A percentile compares a stretch with the other conserved stretches of the same genome.
These are phyloP conservation scores for Phytophthora foliorum DNA, from an alignment of 352 stramenopile genomes.

Conservation along the genomic window DNA sequence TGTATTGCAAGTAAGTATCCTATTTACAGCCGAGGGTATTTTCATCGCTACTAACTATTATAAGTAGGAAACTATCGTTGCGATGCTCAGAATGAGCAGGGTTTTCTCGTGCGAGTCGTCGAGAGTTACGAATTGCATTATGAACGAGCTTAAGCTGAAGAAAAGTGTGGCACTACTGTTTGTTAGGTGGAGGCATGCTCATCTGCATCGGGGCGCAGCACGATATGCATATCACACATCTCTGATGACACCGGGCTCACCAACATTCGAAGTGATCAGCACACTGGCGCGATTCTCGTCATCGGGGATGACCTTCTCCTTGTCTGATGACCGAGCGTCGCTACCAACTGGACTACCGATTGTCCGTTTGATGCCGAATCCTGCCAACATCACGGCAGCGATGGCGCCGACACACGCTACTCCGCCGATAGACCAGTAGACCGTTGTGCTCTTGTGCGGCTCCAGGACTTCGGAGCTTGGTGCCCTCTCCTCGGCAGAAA, in stretches of 20 bases:
- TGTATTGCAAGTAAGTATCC: background rate
- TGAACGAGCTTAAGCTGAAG: conserved; percentile 15
- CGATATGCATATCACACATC: conserved; percentile 23
- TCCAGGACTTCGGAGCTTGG: background rate
- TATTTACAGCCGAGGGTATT: conserved; percentile 22
- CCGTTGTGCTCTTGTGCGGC: background rate
- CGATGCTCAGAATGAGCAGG: background rate
- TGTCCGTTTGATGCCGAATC: conserved; percentile 21
- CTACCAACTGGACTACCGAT: conserved; percentile 3
- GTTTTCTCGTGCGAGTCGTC: conserved; percentile 1
- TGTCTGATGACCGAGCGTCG: conserved; percentile 1
- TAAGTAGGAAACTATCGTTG: conserved; percentile 1
- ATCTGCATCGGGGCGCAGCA: background rate
- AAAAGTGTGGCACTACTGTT: conserved; percentile 2
- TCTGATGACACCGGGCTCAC: conserved; percentile 22
- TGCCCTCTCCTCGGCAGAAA: conserved; percentile 9
- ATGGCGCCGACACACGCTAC: conserved; percentile 20
- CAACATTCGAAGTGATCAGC: conserved; percentile 28
- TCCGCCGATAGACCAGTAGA: conserved; percentile 3
- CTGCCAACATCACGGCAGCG: conserved; percentile 16
- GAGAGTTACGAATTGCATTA: conserved; percentile 21
- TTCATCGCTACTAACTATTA: too few species aligned
- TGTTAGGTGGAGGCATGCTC: background rate
- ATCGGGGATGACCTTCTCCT: conserved; percentile 15
- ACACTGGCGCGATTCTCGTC: conserved; percentile 25